phyloP scores from a whole-genome alignment of 768 basidiomycete species.

The Agaricus sinodeliciosus region DNA sequence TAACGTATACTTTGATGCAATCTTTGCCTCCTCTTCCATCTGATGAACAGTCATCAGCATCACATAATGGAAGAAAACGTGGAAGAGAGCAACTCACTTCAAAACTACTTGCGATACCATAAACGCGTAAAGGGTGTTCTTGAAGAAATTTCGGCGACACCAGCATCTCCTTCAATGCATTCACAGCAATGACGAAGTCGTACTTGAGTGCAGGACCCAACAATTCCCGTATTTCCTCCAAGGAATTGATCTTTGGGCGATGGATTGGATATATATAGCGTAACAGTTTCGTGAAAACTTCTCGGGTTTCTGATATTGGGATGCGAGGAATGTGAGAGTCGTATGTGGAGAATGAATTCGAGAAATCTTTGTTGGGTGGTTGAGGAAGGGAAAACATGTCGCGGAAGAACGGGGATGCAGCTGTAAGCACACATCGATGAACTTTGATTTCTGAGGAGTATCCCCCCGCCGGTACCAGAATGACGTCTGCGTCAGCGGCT shows the following conservation, averaged over 20 bases:
- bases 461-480: constrained; percentile 35
- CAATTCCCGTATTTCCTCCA: constrained; percentile 47
- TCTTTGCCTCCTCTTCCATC: constrained; percentile 53
- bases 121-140: constrained; percentile 55
- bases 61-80: neutral
- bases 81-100: constrained; percentile 20
- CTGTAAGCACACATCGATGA: constrained; percentile 55
- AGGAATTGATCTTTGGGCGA: constrained; percentile 41
- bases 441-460: constrained; percentile 46
- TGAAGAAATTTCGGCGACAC: constrained; percentile 44
- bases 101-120: constrained; percentile 62
- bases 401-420: constrained; percentile 62
- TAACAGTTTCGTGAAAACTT: constrained; percentile 42
- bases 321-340: constrained; percentile 37
- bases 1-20: constrained; percentile 57
- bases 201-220: constrained; percentile 58
- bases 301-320: constrained; percentile 45
- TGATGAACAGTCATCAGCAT: neutral
- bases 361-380: constrained; percentile 17
- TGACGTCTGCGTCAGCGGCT: constrained; percentile 43
- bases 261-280: constrained; percentile 58
- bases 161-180: constrained; percentile 42
- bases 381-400: constrained; percentile 71
- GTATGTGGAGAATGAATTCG: constrained; percentile 27
- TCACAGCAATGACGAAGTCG: constrained; percentile 43